phyloP scores from a whole-genome alignment of 2,329 filamentous ascomycete genomes.

The Blastomyces percursus region DNA sequence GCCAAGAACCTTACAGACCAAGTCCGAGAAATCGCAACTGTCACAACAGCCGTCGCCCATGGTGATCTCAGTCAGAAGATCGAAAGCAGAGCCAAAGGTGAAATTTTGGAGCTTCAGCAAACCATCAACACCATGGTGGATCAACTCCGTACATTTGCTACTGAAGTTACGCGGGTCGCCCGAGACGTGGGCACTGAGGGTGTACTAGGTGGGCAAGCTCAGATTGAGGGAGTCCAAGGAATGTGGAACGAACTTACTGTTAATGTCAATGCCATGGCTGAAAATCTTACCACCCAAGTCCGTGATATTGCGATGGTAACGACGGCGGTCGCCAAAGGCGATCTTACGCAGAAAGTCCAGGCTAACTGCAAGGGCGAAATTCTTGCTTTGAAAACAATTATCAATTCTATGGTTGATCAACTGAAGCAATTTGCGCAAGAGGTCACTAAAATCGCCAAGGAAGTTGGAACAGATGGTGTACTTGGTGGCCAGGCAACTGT shows the following conservation, averaged over 20 bases:
- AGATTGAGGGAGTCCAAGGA: slow-evolving; percentile 72
- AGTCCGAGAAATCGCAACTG: slow-evolving; percentile 75
- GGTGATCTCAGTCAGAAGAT: slow-evolving; percentile 79
- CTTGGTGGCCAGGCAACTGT: slow-evolving; percentile 91
- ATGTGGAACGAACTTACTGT: slow-evolving; percentile 84
- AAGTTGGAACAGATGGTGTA: slow-evolving; percentile 91
- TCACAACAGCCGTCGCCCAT: slow-evolving; percentile 72
- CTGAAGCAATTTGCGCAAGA: slow-evolving; percentile 93
- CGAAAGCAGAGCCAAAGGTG: slow-evolving; percentile 65
- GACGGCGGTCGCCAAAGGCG: slow-evolving; percentile 63
- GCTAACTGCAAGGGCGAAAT: slow-evolving; percentile 88
- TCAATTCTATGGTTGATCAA: slow-evolving; percentile 99
- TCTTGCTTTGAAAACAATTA: slow-evolving; percentile 89
- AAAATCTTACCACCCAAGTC: slow-evolving; percentile 77
- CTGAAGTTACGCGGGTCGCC: slow-evolving; percentile 71
- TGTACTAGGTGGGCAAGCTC: slow-evolving; percentile 69
- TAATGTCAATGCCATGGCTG: slow-evolving; percentile 80
- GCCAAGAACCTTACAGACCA: slow-evolving; percentile 72
- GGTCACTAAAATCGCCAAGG: slow-evolving; percentile 89
- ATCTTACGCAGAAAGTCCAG: slow-evolving; percentile 93
- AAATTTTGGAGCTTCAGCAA: slow-evolving; percentile 72
- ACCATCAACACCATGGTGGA: slow-evolving; percentile 88
- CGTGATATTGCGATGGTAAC: slow-evolving; percentile 82
- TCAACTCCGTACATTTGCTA: slow-evolving; percentile 70
- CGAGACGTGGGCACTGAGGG: slow-evolving; percentile 77